Base-by-base conservation (phyloP, 371 early-diverging fungal genomes). In the Rhizomucor pusillus region DNA sequence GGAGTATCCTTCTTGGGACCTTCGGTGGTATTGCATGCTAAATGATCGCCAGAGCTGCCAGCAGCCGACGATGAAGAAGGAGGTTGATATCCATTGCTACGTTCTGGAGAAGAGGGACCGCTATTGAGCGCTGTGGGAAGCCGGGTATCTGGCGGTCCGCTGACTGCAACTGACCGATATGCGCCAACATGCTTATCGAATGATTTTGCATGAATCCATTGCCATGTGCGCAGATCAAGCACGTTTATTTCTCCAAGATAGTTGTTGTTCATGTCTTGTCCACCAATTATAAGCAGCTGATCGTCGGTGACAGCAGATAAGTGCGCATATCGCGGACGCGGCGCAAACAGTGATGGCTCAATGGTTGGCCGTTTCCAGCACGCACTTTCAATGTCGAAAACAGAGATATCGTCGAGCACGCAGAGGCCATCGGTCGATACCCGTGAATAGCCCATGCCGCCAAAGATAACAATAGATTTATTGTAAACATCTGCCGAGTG, bases 311-410 rank as follows among this genome's bases (percentile, higher is more conserved):
- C 72, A 43, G 82, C 56, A 43, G 89, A 78, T n/a, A 90, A 61
- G 55, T 92, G 92, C 4, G 92, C 92, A 66, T 91, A 92, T 22
- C 92, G 70, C n/a, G 91, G 81, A 50, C 83, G 78, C 22, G 91
- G 90, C 11, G 80, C 69, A 41, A 75, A 80, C 0, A 73, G 44
- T 0, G 81, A 79, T 9, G 78, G 72, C 6, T 73, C 69, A 13
- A 84, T 69, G 6, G 59, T 59, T 25, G 75, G 72, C 25, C 66
- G 63, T 14, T 69, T 75, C 90, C 90, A 91, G 47, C 73, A 69
- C 62, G 82, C 71, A 11, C 76, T 74, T 11, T 75, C 77, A 1
- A 87, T 75, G 63, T 91, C 86, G 23, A 90, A 79, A 9, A 90
- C 74, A 0, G 85, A 74, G 14, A 90, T 67, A 56, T 92, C 92